phyloP scores from a whole-genome alignment of 1,284 basidiomycete genomes.

The Leccinum griseonigrum region DNA sequence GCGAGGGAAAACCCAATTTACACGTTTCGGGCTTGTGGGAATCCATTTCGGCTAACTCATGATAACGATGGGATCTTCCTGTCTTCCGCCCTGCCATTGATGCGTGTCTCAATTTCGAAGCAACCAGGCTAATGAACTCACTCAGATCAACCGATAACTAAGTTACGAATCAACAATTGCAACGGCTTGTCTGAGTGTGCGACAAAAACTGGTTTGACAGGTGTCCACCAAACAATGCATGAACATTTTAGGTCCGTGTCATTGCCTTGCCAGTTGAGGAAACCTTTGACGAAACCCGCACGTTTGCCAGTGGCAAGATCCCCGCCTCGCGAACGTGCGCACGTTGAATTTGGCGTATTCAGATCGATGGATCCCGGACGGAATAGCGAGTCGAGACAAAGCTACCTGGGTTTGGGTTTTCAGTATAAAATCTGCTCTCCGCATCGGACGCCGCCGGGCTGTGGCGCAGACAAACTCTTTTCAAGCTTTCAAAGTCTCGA shows the following conservation, averaged over 20 bases:
- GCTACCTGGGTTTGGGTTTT: neutral
- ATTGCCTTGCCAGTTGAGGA: neutral
- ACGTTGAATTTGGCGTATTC: neutral
- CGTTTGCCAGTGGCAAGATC: slow-evolving; percentile 3
- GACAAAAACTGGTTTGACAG: slow-evolving; percentile 4
- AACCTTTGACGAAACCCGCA: slow-evolving; percentile 8
- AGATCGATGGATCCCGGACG: neutral
- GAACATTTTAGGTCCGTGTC: neutral
- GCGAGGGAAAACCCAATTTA: slow-evolving; percentile 6
- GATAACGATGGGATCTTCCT: slow-evolving; percentile 17
- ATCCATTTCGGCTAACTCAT: slow-evolving; percentile 16
- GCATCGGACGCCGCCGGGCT: neutral
- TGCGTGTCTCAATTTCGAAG: slow-evolving; percentile 7
- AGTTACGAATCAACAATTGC: neutral
- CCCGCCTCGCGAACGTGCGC: slow-evolving; percentile 17
- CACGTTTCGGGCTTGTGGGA: slow-evolving; percentile 26
- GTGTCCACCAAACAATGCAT: neutral
- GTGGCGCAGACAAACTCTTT: neutral
- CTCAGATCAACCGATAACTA: neutral
- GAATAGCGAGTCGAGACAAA: neutral
- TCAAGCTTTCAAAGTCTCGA: neutral
- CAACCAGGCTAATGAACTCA: neutral
- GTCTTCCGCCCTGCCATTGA: slow-evolving; percentile 10
- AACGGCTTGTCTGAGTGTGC: neutral
- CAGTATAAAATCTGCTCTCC: neutral